Evolutionary conservation across 129 eudicot species (phyloP), one percentile per base, ranked within the genome.

Genomic region (Cynara cardunculus): DNA sequence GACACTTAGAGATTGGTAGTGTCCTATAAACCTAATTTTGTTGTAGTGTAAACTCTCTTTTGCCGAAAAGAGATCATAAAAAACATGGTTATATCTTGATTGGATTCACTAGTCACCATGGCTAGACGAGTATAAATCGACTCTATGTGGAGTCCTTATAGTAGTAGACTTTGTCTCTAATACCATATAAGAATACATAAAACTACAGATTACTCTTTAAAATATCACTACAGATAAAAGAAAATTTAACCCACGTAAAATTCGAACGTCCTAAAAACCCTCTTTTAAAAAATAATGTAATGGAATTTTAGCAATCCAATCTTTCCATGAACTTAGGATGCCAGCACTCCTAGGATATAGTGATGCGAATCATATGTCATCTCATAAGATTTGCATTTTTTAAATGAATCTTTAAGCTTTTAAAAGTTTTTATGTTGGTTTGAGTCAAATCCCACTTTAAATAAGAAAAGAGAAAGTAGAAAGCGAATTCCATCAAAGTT

Each of bases 381-480:
- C 69, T 73, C 35, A 13, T 32, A 24, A 76, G 34, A 21, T 35
- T 25, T 25, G 73, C 19, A 35, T 35, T 34, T 18, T 34, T 18
- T 16, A 37, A 24, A 66, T 24, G 11, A 37, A 77, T 18, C 74
- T 77, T 77, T 37, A 0, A 13, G 27, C 65, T 65, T 77, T 77
- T 77, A 35, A 37, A 78, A 78, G 73, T 78, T 65, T 72, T 21
- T 75, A 78, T 14, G 81, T 72, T 46, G 81, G 72, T 66, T 71
- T 44, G 67, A 64, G 79, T 84, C 77, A 77, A 84, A 62, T 24
- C 67, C 73, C 80, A 85, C 74, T 25, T 71, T 72, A 75, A 75
- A 85, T 39, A 18, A 37, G 69, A 73, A 81, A 81, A 16, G 25
- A 73, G 73, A 44, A 46, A 68, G 30, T n/a, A 25, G 53, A 3